Base-by-base conservation (phyloP, 345 rosid species). In the Crucihimalaya himalaica region DNA sequence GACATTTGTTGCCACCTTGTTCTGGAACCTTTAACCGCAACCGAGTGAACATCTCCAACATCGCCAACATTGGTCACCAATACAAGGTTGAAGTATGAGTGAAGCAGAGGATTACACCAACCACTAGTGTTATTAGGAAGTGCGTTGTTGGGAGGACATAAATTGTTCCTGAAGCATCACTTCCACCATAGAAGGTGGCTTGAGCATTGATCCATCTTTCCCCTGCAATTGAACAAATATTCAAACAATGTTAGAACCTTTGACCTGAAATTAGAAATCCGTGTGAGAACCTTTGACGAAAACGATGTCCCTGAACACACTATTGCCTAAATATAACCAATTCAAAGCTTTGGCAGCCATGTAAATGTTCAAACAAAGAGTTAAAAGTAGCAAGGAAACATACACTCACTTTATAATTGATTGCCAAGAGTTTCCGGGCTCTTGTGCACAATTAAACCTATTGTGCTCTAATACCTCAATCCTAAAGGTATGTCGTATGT, bases 101-200 rank as follows among this genome's bases (percentile, higher is more conserved):
- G 86, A 63, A 62, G 86, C 23, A 86, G 88, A 70, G 87, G 84
- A 73, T 87, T 87, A 78, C 92, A 85, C 92, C 89, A 84, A 27
- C 89, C 92, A 9, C 90, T 88, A 0, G 78, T 87, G 46, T 82
- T 81, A 28, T 76, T 81, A 0, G 92, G 82, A 34, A 85, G 74
- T 1, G 85, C 89, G 51, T 74, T 79, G 80, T 84, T 88, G 0
- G 93, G 86, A 8, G 90, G 89, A 57, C 89, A 87, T 82, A 87
- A 87, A 51, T 85, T 75, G 98, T 88, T 31, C 91, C 91, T 12
- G 98, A 86, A 64, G 95, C 96, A 47, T 90, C 98, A 23, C 87
- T 87, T 0, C 96, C 93, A 8, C 98, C 98, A 5, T 92, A 92
- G 74, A 90, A 87, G 11, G 98, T 90, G 3, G 98, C 96, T 76